A percentile compares a stretch with the other conserved stretches of the same genome.
These are phyloP conservation scores for Barnettozyma vustinii DNA, from an alignment of 805 yeast genomes.

Conservation along the genomic window DNA sequence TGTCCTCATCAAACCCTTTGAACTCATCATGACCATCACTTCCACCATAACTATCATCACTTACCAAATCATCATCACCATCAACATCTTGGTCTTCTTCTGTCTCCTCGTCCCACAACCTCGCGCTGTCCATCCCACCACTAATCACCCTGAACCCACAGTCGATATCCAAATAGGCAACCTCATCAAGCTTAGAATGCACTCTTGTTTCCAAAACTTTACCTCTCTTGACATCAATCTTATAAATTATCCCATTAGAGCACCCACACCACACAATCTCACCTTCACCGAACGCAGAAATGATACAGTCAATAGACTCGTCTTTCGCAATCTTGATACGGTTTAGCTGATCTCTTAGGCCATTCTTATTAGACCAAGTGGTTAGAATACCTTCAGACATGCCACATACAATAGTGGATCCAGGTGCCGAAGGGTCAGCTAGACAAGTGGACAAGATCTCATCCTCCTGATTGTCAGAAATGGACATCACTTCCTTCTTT, in stretches of 20 bases:
- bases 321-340: constrained; percentile 64
- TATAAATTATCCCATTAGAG: constrained; percentile 66
- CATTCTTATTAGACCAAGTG: constrained; percentile 72
- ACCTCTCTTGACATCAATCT: constrained; percentile 61
- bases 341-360: constrained; percentile 70
- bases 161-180: constrained; percentile 71
- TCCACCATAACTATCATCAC: constrained; percentile 4
- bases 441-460: constrained; percentile 76
- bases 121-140: constrained; percentile 78
- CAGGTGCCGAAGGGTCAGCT: constrained; percentile 58
- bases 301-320: constrained; percentile 68
- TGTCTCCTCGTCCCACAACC: constrained; percentile 57
- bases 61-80: constrained; percentile 10
- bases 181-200: constrained; percentile 72
- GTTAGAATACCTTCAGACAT: constrained; percentile 91
- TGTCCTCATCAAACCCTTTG: constrained; percentile 10
- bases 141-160: constrained; percentile 71
- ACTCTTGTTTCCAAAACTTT: constrained; percentile 57
- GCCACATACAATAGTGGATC: constrained; percentile 61
- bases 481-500: constrained; percentile 40
- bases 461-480: constrained; percentile 89
- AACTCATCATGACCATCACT: constrained; percentile 4
- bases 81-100: constrained; percentile 21
- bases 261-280: constrained; percentile 72
- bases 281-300: constrained; percentile 35